Evolutionary conservation across 257 asterid species (phyloP).

Genomic region (Jasminum sambac): DNA sequence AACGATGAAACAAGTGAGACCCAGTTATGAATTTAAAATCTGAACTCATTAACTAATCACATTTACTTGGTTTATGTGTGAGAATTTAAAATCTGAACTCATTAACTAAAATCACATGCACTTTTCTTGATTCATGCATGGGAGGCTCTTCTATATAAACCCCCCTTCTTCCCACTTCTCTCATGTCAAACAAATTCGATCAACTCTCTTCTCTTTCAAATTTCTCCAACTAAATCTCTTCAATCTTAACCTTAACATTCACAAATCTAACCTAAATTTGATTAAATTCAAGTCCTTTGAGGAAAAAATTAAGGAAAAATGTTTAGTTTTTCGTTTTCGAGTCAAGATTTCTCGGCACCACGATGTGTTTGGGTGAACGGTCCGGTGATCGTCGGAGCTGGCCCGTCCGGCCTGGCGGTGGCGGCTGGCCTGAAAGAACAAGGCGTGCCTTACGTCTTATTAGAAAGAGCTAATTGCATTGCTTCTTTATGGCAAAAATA

Average conservation of each 20-base stretch:
- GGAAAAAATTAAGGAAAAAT: not conserved
- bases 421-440: slow-evolving; percentile 41
- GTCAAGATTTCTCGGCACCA: not conserved
- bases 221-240: not conserved
- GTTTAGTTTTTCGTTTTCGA: not conserved
- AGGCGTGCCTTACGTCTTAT: slow-evolving; percentile 27
- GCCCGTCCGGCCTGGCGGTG: slow-evolving; percentile 45
- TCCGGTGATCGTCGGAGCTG: slow-evolving; percentile 35
- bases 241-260: not conserved
- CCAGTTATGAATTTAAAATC: not conserved
- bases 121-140: too few relatives aligned
- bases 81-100: too few relatives aligned
- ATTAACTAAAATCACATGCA: too few relatives aligned
- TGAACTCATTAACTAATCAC: not conserved
- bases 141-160: slow-evolving; percentile 1
- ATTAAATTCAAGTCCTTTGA: not conserved
- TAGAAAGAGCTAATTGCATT: slow-evolving; percentile 38
- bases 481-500: slow-evolving; percentile 47
- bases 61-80: too few relatives aligned
- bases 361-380: slow-evolving; percentile 20
- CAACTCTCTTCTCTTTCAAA: slow-evolving; percentile 3
- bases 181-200: too few relatives aligned
- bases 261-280: too few relatives aligned
- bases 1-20: too few relatives aligned
- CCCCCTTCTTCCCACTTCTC: not conserved